A percentile compares a stretch with the other conserved stretches of the same genome.
phyloP scores from a whole-genome alignment of 2,329 filamentous ascomycete species.

The Teratosphaeria pseudoeucalypti region DNA sequence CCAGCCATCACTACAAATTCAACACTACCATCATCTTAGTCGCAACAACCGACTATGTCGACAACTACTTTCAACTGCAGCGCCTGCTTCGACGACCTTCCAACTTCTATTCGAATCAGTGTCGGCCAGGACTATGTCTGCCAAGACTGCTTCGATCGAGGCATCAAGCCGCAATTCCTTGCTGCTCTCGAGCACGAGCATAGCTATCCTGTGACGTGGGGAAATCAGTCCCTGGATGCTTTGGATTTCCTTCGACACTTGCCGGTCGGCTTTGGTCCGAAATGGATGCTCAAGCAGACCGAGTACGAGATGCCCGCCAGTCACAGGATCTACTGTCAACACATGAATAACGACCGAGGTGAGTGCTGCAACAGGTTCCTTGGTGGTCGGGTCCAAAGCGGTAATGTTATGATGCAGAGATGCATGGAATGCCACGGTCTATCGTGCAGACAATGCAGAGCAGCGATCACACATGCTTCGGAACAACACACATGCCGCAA shows the following conservation, averaged over 20 bases:
- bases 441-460: not conserved
- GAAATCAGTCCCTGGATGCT: not conserved
- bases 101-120: not conserved
- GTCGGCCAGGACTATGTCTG: conserved; percentile 1
- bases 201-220: conserved; percentile 3
- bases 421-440: not conserved
- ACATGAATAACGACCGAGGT: not conserved
- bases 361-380: not conserved
- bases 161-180: conserved; percentile 1
- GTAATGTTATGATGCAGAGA: not conserved
- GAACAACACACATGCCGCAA: not conserved
- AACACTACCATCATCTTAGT: not conserved
- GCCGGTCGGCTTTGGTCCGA: not conserved
- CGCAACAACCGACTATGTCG: not conserved
- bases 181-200: conserved; percentile 3
- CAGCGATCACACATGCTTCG: not conserved
- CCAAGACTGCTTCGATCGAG: conserved; percentile 1
- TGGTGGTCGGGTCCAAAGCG: not conserved
- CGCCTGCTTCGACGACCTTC: conserved; percentile 1
- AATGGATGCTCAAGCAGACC: not conserved
- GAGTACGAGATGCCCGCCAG: conserved; percentile 2
- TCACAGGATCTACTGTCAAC: conserved; percentile 2
- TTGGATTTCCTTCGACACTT: not conserved
- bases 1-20: not conserved
- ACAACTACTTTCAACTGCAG: not conserved